Conservation (phyloP, 768 basidiomycete species). For the Dacryopinax primogenitus region DNA sequence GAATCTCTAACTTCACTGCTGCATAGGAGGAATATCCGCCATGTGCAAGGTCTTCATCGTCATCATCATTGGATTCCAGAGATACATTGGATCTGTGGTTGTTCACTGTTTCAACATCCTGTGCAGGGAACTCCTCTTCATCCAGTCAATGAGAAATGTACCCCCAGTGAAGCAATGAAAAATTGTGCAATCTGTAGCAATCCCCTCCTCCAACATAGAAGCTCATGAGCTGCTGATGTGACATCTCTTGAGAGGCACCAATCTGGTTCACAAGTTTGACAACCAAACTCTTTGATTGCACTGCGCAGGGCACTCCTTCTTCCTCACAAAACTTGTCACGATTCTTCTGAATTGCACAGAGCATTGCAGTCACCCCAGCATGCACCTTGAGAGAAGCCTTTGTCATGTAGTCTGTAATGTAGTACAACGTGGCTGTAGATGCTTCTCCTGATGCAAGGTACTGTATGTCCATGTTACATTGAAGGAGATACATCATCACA, state of each 20-base stretch:
- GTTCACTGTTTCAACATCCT: too few species aligned
- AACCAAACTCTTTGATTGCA: background rate
- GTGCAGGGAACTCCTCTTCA: too few species aligned
- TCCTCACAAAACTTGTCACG: background rate
- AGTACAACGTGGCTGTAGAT: slow-evolving; percentile 35
- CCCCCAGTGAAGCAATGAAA: slow-evolving; percentile 11
- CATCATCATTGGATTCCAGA: background rate
- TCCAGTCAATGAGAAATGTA: background rate
- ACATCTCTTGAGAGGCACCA: slow-evolving; percentile 20
- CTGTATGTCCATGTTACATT: slow-evolving; percentile 40
- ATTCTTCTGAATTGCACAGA: background rate
- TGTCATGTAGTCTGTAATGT: slow-evolving; percentile 41
- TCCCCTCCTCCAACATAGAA: slow-evolving; percentile 22
- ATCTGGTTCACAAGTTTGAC: background rate
- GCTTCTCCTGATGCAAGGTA: slow-evolving; percentile 32
- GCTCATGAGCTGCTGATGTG: slow-evolving; percentile 25
- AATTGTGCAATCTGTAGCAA: slow-evolving; percentile 19
- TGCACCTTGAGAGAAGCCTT: slow-evolving; percentile 34
- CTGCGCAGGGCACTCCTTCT: background rate
- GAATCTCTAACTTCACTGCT: background rate
- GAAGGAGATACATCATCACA: slow-evolving; percentile 28
- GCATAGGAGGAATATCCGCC: background rate
- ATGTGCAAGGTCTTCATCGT: background rate
- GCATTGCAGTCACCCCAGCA: slow-evolving; percentile 19
- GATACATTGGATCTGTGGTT: too few species aligned